Evolutionary conservation across 2,329 filamentous ascomycete species (phyloP).

Genomic region (Beauveria bassiana): DNA sequence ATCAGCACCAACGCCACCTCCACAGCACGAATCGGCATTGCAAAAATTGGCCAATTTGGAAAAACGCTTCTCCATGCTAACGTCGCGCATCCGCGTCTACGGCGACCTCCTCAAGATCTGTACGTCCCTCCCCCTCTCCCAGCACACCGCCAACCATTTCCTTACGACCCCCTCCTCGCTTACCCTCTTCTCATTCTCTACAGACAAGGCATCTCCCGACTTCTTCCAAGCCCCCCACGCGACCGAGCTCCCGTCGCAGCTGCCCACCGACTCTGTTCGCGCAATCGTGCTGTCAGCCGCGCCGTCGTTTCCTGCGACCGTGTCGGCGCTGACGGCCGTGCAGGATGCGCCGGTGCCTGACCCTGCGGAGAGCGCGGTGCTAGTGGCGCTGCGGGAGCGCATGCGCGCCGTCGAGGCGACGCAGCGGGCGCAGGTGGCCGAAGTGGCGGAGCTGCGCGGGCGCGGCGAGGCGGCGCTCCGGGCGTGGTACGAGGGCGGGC

Average conservation of each 20-base stretch:
- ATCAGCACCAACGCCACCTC: constrained; percentile 21
- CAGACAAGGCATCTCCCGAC: constrained; percentile 46
- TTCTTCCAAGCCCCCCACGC: constrained; percentile 44
- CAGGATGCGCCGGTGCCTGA: constrained; percentile 50
- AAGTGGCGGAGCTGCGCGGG: constrained; percentile 55
- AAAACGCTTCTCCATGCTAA: constrained; percentile 41
- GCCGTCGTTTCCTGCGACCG: constrained; percentile 45
- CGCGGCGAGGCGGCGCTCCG: constrained; percentile 56
- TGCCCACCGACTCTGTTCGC: constrained; percentile 43
- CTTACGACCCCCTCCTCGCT: neutral
- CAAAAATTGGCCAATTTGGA: constrained; percentile 44
- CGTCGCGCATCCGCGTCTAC: constrained; percentile 47
- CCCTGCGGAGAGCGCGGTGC: constrained; percentile 42
- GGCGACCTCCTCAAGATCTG: constrained; percentile 53
- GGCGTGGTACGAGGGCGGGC: constrained; percentile 65
- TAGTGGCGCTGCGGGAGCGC: constrained; percentile 52
- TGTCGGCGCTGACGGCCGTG: constrained; percentile 50
- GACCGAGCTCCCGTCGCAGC: constrained; percentile 41
- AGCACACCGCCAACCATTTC: neutral
- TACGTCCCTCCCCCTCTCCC: constrained; percentile 27
- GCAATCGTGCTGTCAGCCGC: constrained; percentile 50
- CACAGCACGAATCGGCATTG: constrained; percentile 33
- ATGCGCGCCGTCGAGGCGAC: constrained; percentile 54
- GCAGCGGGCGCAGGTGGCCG: constrained; percentile 53
- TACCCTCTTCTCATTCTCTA: neutral